Conservation (phyloP, 2,329 filamentous ascomycete species). For the Cryphonectria parasitica region DNA sequence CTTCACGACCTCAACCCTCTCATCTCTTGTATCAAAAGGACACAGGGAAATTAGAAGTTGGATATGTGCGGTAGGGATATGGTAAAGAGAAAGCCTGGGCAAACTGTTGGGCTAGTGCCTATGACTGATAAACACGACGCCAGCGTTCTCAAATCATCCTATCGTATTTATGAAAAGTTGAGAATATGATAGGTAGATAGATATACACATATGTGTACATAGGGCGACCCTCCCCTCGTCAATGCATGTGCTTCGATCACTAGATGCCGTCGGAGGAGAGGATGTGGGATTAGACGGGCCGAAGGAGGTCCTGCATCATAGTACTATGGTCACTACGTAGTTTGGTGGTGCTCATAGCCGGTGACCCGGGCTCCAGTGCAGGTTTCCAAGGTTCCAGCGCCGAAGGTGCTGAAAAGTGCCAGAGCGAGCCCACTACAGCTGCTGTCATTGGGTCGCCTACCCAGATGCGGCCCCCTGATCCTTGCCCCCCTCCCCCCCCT, state of each 20-base stretch:
- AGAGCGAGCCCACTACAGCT: neutral
- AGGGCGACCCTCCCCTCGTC: too few species aligned
- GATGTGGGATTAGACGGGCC: neutral
- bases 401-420: neutral
- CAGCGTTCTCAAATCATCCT: neutral
- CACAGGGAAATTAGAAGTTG: neutral
- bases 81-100: neutral
- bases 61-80: neutral
- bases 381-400: neutral
- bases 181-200: neutral
- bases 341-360: neutral
- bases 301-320: slow-evolving; percentile 3
- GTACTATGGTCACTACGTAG: neutral
- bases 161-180: neutral
- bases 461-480: neutral
- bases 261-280: slow-evolving; percentile 1
- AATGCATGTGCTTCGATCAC: neutral
- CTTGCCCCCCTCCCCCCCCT: neutral
- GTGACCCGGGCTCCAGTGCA: neutral
- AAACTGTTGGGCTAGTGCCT: too few species aligned
- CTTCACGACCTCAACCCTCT: neutral
- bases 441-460: neutral
- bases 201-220: neutral
- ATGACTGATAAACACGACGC: too few species aligned
- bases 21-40: neutral